Base-by-base conservation (phyloP, 2,329 filamentous ascomycete species). In the Ophiostoma perfectum region DNA sequence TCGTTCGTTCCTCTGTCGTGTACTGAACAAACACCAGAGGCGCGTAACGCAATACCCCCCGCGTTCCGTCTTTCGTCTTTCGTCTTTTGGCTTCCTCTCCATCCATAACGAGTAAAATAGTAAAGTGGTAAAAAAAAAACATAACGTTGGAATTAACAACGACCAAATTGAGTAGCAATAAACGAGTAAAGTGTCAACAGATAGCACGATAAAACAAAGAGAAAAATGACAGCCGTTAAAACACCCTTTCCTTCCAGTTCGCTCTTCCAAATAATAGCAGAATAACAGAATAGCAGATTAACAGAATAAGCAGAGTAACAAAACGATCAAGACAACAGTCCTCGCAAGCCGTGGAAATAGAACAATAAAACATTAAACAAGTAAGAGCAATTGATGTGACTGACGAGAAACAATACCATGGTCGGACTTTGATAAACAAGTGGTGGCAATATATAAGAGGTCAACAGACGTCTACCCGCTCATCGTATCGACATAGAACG, bases 201-300 rank as follows among this genome's bases (percentile, higher is more conserved):
- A 27, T 44, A 44, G 42, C 42, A 4, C 27, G 27, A 27, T 27
- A 12, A 44, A 44, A 44, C 42, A 44, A 44, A 44, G 27, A 55
- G n/a, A 55, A 9, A 55, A 27, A 55, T 55, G 27, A 27, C 49
- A 55, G 49, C 42, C 36, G 36, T 62, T 27, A 42, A 55, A 55
- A 39, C 49, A 55, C 49, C 49, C 47, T 18, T 55, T 11, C 49
- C 11, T 55, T 18, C 49, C 9, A 27, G 6, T 9, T 36, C 49
- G 49, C 49, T 52, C 47, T 55, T 55, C 49, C 49, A 18, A 55
- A 55, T 18, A 49, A 27, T 58, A 58, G 52, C 27, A 58, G 52
- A 58, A n/a, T 3, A 12, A 18, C n/a, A 55, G 18, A 55, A 27
- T 55, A 55, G 11, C 42, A 55, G 8, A 55, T 4, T 3, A 18